These are phyloP conservation scores for Pseudogymnoascus sp. DNA, from an alignment of 2,329 filamentous ascomycete species.

Conservation along the genomic window DNA sequence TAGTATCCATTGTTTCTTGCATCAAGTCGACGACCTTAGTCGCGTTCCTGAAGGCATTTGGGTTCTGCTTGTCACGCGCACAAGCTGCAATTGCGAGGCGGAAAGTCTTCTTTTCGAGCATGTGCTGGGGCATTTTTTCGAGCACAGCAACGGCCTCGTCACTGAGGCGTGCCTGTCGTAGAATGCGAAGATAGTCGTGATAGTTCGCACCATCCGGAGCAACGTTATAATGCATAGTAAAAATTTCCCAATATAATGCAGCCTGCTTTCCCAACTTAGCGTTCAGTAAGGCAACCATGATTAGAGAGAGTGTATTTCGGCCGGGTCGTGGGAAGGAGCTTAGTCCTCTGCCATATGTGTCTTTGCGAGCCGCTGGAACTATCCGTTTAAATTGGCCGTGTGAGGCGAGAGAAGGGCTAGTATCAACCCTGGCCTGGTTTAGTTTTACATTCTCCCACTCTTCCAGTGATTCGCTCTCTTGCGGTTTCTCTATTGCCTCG, in stretches of 20 bases:
- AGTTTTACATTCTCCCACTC: slow-evolving; percentile 6
- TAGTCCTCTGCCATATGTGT: slow-evolving; percentile 13
- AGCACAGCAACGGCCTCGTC: slow-evolving; percentile 52
- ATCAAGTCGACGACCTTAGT: slow-evolving; percentile 58
- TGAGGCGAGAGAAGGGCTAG: slow-evolving; percentile 3
- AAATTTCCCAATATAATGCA: slow-evolving; percentile 67
- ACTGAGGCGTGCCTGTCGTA: slow-evolving; percentile 59
- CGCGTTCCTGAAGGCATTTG: slow-evolving; percentile 56
- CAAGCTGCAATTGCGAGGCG: slow-evolving; percentile 67
- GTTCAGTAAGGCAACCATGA: slow-evolving; percentile 55
- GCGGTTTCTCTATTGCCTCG: not conserved
- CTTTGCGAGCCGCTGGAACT: slow-evolving; percentile 14
- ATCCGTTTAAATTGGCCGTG: slow-evolving; percentile 4
- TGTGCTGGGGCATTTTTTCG: slow-evolving; percentile 39
- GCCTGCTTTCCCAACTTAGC: slow-evolving; percentile 53
- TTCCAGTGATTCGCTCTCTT: slow-evolving; percentile 10
- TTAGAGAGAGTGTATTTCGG: slow-evolving; percentile 55
- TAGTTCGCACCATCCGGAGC: slow-evolving; percentile 65
- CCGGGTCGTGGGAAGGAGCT: slow-evolving; percentile 37
- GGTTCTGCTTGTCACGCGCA: slow-evolving; percentile 66
- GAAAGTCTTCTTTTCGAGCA: slow-evolving; percentile 48
- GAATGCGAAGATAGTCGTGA: slow-evolving; percentile 56
- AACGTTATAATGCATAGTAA: slow-evolving; percentile 55
- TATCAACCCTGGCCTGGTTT: not conserved
- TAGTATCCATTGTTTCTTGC: slow-evolving; percentile 35